These are phyloP conservation scores for Triticum aestivum DNA, from an alignment of 176 grass and related monocot genomes.

Conservation along the genomic window IWGSC_CS_RefSeq_v2.1 NC_057800.1:519103077-519103576, in stretches of 20 bases:
- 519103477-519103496: not conserved
- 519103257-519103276: slow-evolving; percentile 22
- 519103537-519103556: not conserved
- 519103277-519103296: not conserved
- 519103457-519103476: not conserved
- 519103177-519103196: not conserved
- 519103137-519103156: not conserved
- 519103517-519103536: not conserved
- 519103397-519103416: not conserved
- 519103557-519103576: slow-evolving; percentile 11
- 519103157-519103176: slow-evolving; percentile 5
- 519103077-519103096: not conserved
- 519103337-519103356: not conserved
- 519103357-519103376: not conserved
- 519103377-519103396: slow-evolving; percentile 13
- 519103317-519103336: slow-evolving; percentile 1
- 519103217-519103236: slow-evolving; percentile 3
- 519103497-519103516: not conserved
- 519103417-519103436: slow-evolving; percentile 11
- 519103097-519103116: not conserved
- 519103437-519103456: not conserved
- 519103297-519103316: not conserved
- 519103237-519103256: not conserved
- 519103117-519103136: not conserved
- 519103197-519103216: not conserved